These are phyloP conservation scores for Nicotiana noctiflora DNA, from an alignment of 257 asterid genomes.

Conservation along the genomic window DNA sequence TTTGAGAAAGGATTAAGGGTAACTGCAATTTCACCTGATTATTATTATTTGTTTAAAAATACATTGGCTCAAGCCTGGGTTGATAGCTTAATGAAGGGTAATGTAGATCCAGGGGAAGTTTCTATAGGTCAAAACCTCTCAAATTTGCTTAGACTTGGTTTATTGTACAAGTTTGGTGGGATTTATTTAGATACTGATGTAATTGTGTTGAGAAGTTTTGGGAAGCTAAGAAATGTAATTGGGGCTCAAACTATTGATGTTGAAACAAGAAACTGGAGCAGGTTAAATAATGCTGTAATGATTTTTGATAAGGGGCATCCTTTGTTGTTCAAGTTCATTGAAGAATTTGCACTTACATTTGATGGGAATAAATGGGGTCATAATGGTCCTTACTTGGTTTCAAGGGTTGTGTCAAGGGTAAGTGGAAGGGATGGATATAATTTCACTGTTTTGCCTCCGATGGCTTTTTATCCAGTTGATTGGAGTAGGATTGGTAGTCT, in stretches of 20 bases:
- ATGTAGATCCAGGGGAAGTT: constrained; percentile 62
- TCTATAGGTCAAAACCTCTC: constrained; percentile 82
- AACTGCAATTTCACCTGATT: constrained; percentile 64
- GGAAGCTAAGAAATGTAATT: constrained; percentile 41
- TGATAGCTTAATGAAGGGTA: constrained; percentile 49
- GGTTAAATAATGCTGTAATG: constrained; percentile 89
- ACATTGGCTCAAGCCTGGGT: constrained; percentile 70
- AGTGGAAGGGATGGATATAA: constrained; percentile 50
- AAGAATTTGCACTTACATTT: constrained; percentile 85
- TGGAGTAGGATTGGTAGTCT: constrained; percentile 68
- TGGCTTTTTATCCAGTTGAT: constrained; percentile 87
- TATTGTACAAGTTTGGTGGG: constrained; percentile 83
- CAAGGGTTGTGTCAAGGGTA: constrained; percentile 72
- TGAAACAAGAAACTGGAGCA: constrained; percentile 64
- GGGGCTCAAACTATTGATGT: constrained; percentile 75
- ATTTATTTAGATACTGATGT: constrained; percentile 80
- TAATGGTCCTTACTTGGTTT: constrained; percentile 89
- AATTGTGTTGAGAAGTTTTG: constrained; percentile 46
- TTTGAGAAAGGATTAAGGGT: constrained; percentile 45
- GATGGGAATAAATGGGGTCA: constrained; percentile 99
- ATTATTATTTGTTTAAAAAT: constrained; percentile 46
- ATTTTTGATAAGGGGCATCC: constrained; percentile 79
- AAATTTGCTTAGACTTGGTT: constrained; percentile 71
- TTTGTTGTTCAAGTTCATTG: constrained; percentile 64
- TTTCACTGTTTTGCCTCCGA: constrained; percentile 57